Conservation (phyloP, 2,329 filamentous ascomycete species). For the Scedosporium boydii region DNA sequence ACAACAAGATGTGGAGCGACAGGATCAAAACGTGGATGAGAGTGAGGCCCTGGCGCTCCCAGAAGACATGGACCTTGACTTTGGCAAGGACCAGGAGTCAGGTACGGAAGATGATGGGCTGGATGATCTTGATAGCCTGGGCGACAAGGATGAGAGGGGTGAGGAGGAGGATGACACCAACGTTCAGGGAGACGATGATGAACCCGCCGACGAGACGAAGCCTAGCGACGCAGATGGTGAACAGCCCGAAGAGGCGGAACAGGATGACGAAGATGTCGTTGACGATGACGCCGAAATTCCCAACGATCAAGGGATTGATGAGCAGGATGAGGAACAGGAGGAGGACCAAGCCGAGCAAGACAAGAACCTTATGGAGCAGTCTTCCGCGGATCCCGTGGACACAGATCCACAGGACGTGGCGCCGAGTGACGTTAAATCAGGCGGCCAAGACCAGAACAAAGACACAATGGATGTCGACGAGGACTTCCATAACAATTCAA, state of each 20-base stretch:
- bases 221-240: constrained; percentile 18
- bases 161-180: constrained; percentile 36
- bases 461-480: constrained; percentile 47
- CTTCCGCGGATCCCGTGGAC: constrained; percentile 29
- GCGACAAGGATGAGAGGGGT: constrained; percentile 49
- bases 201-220: constrained; percentile 42
- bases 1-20: constrained; percentile 47
- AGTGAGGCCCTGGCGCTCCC: constrained; percentile 75
- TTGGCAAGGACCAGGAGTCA: constrained; percentile 56
- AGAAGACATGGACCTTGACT: constrained; percentile 78
- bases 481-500: constrained; percentile 47
- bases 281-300: constrained; percentile 11
- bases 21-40: constrained; percentile 70
- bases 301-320: constrained; percentile 25
- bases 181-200: constrained; percentile 21
- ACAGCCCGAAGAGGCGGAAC: constrained; percentile 13
- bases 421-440: constrained; percentile 52
- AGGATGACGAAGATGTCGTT: constrained; percentile 2
- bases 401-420: constrained; percentile 53
- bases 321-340: constrained; percentile 29
- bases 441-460: constrained; percentile 35
- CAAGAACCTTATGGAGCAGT: constrained; percentile 23
- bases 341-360: constrained; percentile 43
- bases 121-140: constrained; percentile 50
- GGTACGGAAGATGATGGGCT: constrained; percentile 48